Percentiles rank a stretch among this genome's conserved stretches.
These are phyloP conservation scores for Blastobotrys persicus DNA, from an alignment of 1,139 yeast species.

Conservation along the genomic window DNA sequence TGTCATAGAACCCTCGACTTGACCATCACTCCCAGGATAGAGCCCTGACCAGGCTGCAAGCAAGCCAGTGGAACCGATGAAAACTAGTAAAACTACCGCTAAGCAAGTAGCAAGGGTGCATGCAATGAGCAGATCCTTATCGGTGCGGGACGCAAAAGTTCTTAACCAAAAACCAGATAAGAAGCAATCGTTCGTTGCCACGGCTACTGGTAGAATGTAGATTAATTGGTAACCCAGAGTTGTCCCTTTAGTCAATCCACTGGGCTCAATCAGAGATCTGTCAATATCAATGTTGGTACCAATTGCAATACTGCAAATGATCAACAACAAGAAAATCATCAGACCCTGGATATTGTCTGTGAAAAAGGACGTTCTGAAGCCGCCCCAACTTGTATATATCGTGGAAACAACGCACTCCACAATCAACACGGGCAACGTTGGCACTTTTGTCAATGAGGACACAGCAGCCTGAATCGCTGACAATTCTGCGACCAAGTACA, in stretches of 20 bases:
- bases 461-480: constrained; percentile 77
- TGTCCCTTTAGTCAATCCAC: constrained; percentile 62
- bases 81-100: constrained; percentile 59
- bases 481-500: constrained; percentile 86
- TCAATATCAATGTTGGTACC: constrained; percentile 77
- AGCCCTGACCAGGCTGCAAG: constrained; percentile 90
- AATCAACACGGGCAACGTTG: constrained; percentile 78
- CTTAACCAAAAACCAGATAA: constrained; percentile 93
- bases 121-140: constrained; percentile 73
- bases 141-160: constrained; percentile 81
- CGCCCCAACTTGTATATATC: constrained; percentile 84
- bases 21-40: constrained; percentile 43
- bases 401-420: constrained; percentile 87
- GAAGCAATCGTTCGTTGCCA: constrained; percentile 85
- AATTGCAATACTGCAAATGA: constrained; percentile 76
- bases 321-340: constrained; percentile 61
- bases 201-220: constrained; percentile 80
- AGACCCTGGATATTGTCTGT: constrained; percentile 89
- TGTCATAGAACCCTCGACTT: constrained; percentile 57
- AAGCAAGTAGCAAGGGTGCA: constrained; percentile 70
- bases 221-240: constrained; percentile 85
- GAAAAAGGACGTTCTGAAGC: constrained; percentile 81
- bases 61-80: constrained; percentile 81
- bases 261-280: constrained; percentile 55
- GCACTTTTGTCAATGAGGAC: constrained; percentile 71